A percentile compares a stretch with the other conserved stretches of the same genome.
These are phyloP conservation scores for Talaromyces atroroseus DNA, from an alignment of 2,329 filamentous ascomycete genomes.

Conservation along the genomic window DNA sequence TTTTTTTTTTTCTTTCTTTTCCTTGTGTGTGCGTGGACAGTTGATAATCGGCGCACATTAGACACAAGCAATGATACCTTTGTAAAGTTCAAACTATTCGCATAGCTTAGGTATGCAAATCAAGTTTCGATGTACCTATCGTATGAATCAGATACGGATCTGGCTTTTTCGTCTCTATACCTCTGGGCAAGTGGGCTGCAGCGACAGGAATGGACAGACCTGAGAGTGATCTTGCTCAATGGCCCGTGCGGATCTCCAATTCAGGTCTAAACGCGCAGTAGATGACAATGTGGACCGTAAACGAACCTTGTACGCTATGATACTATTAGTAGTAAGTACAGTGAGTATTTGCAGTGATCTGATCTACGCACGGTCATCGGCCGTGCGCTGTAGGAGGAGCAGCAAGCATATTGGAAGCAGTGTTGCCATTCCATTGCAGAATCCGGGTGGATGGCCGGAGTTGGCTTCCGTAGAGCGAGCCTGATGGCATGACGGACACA, in stretches of 20 bases:
- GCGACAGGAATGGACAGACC: background rate
- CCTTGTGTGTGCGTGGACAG: background rate
- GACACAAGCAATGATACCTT: background rate
- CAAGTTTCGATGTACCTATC: background rate
- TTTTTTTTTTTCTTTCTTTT: background rate
- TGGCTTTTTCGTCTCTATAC: background rate
- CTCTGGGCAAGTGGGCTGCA: conserved; percentile 4
- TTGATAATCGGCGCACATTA: background rate
- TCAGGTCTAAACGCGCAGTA: background rate
- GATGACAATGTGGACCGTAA: conserved; percentile 3
- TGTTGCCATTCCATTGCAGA: background rate
- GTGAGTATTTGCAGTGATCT: conserved; percentile 4
- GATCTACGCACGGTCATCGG: conserved; percentile 9
- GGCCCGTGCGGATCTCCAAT: conserved; percentile 5
- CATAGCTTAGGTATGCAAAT: background rate
- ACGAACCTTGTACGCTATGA: conserved; percentile 2
- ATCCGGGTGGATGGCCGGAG: background rate
- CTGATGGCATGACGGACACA: background rate
- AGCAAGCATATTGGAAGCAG: background rate
- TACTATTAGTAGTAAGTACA: background rate
- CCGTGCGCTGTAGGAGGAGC: conserved; percentile 1
- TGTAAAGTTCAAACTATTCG: background rate
- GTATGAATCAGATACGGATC: background rate
- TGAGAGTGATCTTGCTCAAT: background rate
- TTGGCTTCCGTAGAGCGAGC: background rate